A percentile compares a stretch with the other conserved stretches of the same genome.
These are phyloP conservation scores for Polygonum maritimum DNA, from an alignment of 148 eudicot species.

Conservation along the genomic window DNA sequence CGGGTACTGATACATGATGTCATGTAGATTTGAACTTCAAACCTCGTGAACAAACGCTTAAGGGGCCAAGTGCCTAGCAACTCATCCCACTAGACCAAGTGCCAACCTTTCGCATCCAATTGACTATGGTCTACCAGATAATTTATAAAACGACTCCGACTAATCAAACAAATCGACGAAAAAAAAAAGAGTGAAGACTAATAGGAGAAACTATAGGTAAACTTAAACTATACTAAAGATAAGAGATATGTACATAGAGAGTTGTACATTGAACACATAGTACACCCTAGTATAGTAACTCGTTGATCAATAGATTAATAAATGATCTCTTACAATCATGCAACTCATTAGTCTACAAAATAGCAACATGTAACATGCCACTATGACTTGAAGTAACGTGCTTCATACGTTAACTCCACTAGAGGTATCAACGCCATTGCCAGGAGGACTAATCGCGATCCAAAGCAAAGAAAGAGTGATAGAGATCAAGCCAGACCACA, in stretches of 20 bases:
- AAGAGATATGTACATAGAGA: not conserved
- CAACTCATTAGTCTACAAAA: not conserved
- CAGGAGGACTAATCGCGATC: constrained; percentile 59
- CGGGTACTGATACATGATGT: too few species aligned
- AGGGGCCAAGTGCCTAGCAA: too few species aligned
- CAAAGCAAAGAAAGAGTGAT: constrained; percentile 73
- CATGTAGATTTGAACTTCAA: too few species aligned
- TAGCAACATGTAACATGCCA: not conserved
- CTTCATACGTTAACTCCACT: constrained; percentile 16
- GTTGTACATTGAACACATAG: not conserved
- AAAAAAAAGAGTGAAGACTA: too few species aligned
- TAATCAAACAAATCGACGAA: too few species aligned
- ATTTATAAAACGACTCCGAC: too few species aligned
- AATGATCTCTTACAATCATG: not conserved
- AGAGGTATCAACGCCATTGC: constrained; percentile 13
- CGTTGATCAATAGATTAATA: not conserved
- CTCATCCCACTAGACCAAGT: too few species aligned
- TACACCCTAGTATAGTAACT: not conserved
- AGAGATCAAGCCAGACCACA: constrained; percentile 68
- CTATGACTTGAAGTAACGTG: not conserved
- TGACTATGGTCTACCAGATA: too few species aligned
- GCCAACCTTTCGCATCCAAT: too few species aligned
- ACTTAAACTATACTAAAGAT: too few species aligned
- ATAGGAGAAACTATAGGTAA: too few species aligned
- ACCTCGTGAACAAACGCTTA: too few species aligned